phyloP scores from a whole-genome alignment of 495 filamentous ascomycete species.

The Daldinia childiae region DNA sequence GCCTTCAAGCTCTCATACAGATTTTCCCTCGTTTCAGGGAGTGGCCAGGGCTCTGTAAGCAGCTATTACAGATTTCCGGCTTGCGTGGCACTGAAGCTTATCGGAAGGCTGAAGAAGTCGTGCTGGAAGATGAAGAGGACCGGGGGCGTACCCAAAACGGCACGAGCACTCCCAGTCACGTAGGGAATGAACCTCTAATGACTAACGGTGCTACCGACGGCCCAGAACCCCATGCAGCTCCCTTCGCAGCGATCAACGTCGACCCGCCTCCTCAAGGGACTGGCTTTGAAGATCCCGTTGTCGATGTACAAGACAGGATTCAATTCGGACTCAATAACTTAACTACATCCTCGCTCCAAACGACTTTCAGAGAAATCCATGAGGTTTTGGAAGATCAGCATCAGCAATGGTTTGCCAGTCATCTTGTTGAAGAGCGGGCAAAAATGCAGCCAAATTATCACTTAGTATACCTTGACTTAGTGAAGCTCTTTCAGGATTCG shows the following conservation, averaged over 20 bases:
- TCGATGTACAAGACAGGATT: conserved; percentile 88
- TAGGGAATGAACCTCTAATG: conserved; percentile 50
- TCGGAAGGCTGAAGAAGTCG: conserved; percentile 81
- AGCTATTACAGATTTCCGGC: conserved; percentile 79
- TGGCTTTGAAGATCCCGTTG: conserved; percentile 80
- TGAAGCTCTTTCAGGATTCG: conserved; percentile 82
- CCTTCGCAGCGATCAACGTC: conserved; percentile 78
- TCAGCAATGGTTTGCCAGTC: conserved; percentile 94
- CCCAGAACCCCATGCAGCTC: conserved; percentile 62
- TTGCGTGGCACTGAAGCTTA: conserved; percentile 86
- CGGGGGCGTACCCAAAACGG: conserved; percentile 58
- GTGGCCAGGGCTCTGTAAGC: conserved; percentile 89
- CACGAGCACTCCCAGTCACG: conserved; percentile 34
- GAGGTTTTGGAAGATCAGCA: conserved; percentile 80
- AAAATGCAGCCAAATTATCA: conserved; percentile 98
- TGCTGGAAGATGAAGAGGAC: conserved; percentile 69
- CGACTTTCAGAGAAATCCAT: conserved; percentile 80
- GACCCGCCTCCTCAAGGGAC: conserved; percentile 68
- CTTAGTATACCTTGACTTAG: conserved; percentile 85
- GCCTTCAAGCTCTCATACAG: conserved; percentile 93
- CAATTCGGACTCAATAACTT: conserved; percentile 97
- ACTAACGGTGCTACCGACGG: conserved; percentile 71
- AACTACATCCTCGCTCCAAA: conserved; percentile 83
- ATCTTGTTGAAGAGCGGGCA: conserved; percentile 95
- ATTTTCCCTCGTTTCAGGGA: conserved; percentile 82